phyloP scores from a whole-genome alignment of 2,329 filamentous ascomycete genomes.

The Xylaria sp. region DNA sequence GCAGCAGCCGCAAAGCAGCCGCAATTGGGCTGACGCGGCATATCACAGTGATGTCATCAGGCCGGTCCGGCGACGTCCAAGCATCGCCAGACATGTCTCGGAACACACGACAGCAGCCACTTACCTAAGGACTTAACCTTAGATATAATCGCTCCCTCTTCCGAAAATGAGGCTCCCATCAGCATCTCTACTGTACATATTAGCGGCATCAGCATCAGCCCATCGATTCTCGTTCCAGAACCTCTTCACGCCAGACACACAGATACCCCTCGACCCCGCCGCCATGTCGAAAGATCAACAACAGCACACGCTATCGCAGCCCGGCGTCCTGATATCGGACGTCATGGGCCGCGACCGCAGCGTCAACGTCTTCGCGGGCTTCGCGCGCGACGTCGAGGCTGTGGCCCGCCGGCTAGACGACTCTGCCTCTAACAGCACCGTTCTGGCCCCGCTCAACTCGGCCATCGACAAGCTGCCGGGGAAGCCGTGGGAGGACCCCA shows the following conservation, averaged over 20 bases:
- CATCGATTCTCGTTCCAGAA: constrained; percentile 41
- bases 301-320: constrained; percentile 46
- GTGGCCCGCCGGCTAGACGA: constrained; percentile 77
- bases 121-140: background rate
- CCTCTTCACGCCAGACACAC: constrained; percentile 41
- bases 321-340: constrained; percentile 79
- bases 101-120: constrained; percentile 2
- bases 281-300: background rate
- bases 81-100: constrained; percentile 3
- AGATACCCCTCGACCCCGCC: constrained; percentile 48
- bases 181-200: constrained; percentile 34
- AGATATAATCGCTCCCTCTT: background rate
- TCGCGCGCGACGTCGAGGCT: constrained; percentile 79
- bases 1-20: background rate
- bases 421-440: constrained; percentile 75
- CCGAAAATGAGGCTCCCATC: constrained; percentile 42
- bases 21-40: background rate
- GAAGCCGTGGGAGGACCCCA: constrained; percentile 86
- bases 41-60: constrained; percentile 28
- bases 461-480: constrained; percentile 80
- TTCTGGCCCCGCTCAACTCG: constrained; percentile 87
- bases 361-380: constrained; percentile 85
- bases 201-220: constrained; percentile 39
- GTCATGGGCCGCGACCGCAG: constrained; percentile 81
- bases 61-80: constrained; percentile 12